Percentiles rank a stretch among this genome's conserved stretches.
These are phyloP conservation scores for Ganoderma resinaceum DNA, from an alignment of 1,284 basidiomycete genomes.

Conservation along the genomic window DNA sequence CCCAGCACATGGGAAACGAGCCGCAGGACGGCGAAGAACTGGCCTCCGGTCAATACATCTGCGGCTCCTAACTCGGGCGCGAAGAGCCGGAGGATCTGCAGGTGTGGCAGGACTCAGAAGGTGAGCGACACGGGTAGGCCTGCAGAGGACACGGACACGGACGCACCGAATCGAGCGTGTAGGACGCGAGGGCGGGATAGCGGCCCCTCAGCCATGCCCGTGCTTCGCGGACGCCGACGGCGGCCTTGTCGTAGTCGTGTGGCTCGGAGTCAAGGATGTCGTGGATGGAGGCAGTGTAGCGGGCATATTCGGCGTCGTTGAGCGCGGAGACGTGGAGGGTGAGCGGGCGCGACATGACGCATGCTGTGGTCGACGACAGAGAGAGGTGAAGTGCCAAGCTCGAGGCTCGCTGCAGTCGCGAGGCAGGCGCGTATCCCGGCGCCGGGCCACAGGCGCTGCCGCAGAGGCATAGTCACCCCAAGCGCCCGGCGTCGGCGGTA, in stretches of 20 bases:
- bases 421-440: slow-evolving; percentile 10
- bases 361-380: slow-evolving; percentile 23
- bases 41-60: slow-evolving; percentile 66
- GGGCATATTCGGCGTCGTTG: slow-evolving; percentile 69
- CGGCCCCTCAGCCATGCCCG: slow-evolving; percentile 78
- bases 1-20: slow-evolving; percentile 67
- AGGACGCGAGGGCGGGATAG: slow-evolving; percentile 58
- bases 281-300: slow-evolving; percentile 65
- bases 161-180: slow-evolving; percentile 65
- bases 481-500: neutral
- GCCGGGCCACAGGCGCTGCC: slow-evolving; percentile 12
- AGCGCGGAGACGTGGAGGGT: slow-evolving; percentile 76
- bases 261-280: slow-evolving; percentile 59
- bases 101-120: neutral
- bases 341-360: slow-evolving; percentile 52
- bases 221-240: slow-evolving; percentile 66
- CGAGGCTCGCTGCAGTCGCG: slow-evolving; percentile 15
- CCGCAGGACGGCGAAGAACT: slow-evolving; percentile 76
- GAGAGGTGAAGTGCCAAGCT: slow-evolving; percentile 10
- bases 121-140: slow-evolving; percentile 16
- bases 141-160: neutral
- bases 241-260: slow-evolving; percentile 56
- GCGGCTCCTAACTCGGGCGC: slow-evolving; percentile 55
- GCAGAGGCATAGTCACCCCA: slow-evolving; percentile 21
- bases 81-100: slow-evolving; percentile 71